Evolutionary conservation across 2,329 filamentous ascomycete species (phyloP), one percentile per base, ranked within the genome.

Genomic region (Trichoderma asperellum): DNA sequence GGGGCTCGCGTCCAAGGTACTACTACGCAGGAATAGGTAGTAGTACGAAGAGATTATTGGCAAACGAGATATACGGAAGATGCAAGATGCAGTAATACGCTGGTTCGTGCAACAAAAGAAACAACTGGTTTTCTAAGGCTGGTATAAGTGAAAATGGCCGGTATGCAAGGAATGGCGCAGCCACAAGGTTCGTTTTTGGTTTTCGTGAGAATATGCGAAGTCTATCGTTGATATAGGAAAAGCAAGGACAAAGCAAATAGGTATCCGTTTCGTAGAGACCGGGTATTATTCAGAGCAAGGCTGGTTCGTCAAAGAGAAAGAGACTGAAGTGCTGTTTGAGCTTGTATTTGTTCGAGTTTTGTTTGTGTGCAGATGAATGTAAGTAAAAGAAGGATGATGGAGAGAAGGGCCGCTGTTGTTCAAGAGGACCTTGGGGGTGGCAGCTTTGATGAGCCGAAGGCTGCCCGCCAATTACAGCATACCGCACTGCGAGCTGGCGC

Each of bases 1-100:
- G 61, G 68, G 68, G 68, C 35, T 70, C 68, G 68, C 67, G 65
- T 61, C 35, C 21, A 37, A 61, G 65, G 57, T 60, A 68, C 64
- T 61, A 29, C 53, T 43, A 43, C 27, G 35, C 52, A 59, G 27
- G 16, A 32, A 18, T 35, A 16, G 40, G 40, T n/a, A 58, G 64
- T 67, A 37, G 64, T 52, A 67, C 53, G 40, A 56, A 32, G 27
- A 29, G 63, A 52, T 59, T 24, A 32, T 59, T 59, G 55, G 64
- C 40, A 52, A 43, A 21, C 24, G 24, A 34, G 53, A 32, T 52
- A 52, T 67, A 67, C 40, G 40, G 47, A 58, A 52, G 40, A 43
- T 67, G 64, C 55, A 58, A 37, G 40, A 43, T 67, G 64, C 55
- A 59, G 64, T 59, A 58, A 52, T 67, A 67, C 55, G 64, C 64